Evolutionary conservation across 805 yeast species (phyloP).

Genomic region (Saccharomyces jurei): DNA sequence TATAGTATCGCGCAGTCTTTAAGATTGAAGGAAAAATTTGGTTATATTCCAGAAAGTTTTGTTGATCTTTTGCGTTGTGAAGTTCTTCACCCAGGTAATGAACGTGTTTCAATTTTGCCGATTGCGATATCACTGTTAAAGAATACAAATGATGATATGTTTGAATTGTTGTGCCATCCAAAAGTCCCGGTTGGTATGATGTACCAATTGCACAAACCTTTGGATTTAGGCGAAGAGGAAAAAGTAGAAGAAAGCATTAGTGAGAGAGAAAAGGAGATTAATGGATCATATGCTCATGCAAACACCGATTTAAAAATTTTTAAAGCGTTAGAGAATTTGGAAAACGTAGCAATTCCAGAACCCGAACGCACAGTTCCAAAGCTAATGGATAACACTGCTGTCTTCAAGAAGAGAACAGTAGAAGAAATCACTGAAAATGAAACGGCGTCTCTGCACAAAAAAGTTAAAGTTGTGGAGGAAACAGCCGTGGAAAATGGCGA

Average conservation of each 20-base stretch:
- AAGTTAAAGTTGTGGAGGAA: constrained; percentile 6
- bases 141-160: constrained; percentile 38
- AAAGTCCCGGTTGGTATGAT: constrained; percentile 50
- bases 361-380: neutral
- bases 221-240: constrained; percentile 25
- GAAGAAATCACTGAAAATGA: constrained; percentile 1
- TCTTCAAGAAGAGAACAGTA: constrained; percentile 7
- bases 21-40: constrained; percentile 22
- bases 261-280: neutral
- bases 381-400: constrained; percentile 6
- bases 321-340: neutral
- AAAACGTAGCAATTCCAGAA: neutral
- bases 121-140: constrained; percentile 48
- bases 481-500: constrained; percentile 1
- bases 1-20: constrained; percentile 36
- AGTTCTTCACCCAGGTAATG: constrained; percentile 62
- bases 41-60: constrained; percentile 23
- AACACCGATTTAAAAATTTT: neutral
- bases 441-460: neutral
- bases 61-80: constrained; percentile 42
- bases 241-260: constrained; percentile 6
- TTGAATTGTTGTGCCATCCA: constrained; percentile 64
- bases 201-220: constrained; percentile 21
- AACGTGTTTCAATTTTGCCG: constrained; percentile 60
- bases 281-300: neutral